These are phyloP conservation scores for Tricholoma flavovirens DNA, from an alignment of 768 basidiomycete genomes.

Conservation along the genomic window DNA sequence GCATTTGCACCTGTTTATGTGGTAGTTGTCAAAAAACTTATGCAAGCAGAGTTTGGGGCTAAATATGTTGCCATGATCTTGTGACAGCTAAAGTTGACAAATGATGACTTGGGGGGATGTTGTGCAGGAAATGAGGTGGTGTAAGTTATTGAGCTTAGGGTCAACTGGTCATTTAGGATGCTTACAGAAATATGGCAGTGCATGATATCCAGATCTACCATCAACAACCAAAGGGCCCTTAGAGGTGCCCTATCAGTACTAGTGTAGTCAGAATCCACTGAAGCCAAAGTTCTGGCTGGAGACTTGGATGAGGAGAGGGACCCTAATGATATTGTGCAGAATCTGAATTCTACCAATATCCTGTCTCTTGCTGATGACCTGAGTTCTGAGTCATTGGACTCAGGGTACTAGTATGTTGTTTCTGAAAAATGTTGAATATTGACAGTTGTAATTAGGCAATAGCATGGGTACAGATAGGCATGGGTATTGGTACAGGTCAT, in stretches of 20 bases:
- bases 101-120: conserved; percentile 23
- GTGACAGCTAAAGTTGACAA: conserved; percentile 25
- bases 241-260: conserved; percentile 4
- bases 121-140: conserved; percentile 50
- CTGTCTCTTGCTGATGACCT: conserved; percentile 10
- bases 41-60: conserved; percentile 22
- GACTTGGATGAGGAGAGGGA: conserved; percentile 27
- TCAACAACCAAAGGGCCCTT: conserved; percentile 37
- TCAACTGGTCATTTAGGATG: conserved; percentile 22
- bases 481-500: too few relatives aligned
- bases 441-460: conserved; percentile 17
- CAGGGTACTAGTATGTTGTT: conserved; percentile 2
- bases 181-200: conserved; percentile 39
- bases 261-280: background rate
- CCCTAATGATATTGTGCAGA: conserved; percentile 23
- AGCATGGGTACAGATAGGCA: too few relatives aligned
- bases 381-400: conserved; percentile 17
- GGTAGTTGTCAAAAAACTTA: conserved; percentile 34
- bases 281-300: background rate
- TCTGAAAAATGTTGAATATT: too few relatives aligned
- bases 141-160: conserved; percentile 24
- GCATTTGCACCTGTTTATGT: conserved; percentile 28
- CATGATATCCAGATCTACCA: conserved; percentile 39
- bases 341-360: background rate
- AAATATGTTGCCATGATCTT: conserved; percentile 25